Conservation (phyloP, 2,329 filamentous ascomycete genomes). For the Phialemonium atrogriseum region DNA sequence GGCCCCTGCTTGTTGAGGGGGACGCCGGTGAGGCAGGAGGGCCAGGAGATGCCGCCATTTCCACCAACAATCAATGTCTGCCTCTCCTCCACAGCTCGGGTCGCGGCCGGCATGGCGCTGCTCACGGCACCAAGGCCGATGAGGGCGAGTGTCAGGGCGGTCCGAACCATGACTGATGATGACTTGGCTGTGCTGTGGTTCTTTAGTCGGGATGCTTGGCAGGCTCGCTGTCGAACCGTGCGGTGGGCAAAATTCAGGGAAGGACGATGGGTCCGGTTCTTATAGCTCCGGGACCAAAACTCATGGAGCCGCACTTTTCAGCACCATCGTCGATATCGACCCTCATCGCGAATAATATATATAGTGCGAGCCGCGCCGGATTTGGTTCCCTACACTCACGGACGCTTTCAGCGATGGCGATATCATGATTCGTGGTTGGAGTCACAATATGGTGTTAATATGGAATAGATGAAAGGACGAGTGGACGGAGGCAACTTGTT, state of each 20-base stretch:
- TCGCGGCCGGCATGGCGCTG: slow-evolving; percentile 14
- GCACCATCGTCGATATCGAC: background rate
- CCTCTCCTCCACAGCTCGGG: slow-evolving; percentile 8
- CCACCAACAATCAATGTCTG: slow-evolving; percentile 4
- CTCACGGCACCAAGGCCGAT: slow-evolving; percentile 16
- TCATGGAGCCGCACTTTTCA: background rate
- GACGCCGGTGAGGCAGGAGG: slow-evolving; percentile 6
- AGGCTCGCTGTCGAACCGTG: slow-evolving; percentile 3
- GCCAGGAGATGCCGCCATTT: background rate
- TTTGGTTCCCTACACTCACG: no score
- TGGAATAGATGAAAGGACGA: slow-evolving; percentile 19
- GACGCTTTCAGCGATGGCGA: no score
- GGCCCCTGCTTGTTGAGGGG: slow-evolving; percentile 9
- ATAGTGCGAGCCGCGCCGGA: no score
- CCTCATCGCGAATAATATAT: slow-evolving; percentile 3
- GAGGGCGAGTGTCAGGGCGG: slow-evolving; percentile 14
- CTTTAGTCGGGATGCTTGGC: slow-evolving; percentile 7
- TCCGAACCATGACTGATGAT: slow-evolving; percentile 15
- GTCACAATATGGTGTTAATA: slow-evolving; percentile 19
- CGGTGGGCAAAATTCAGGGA: slow-evolving; percentile 3
- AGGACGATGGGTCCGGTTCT: background rate
- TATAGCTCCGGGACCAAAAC: slow-evolving; percentile 1
- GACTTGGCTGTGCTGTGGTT: slow-evolving; percentile 7
- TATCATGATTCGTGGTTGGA: background rate
- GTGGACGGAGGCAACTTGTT: slow-evolving; percentile 11